A percentile compares a stretch with the other conserved stretches of the same genome.
These are phyloP conservation scores for Helminthosporium solani DNA, from an alignment of 2,329 filamentous ascomycete genomes.

Conservation along the genomic window DNA sequence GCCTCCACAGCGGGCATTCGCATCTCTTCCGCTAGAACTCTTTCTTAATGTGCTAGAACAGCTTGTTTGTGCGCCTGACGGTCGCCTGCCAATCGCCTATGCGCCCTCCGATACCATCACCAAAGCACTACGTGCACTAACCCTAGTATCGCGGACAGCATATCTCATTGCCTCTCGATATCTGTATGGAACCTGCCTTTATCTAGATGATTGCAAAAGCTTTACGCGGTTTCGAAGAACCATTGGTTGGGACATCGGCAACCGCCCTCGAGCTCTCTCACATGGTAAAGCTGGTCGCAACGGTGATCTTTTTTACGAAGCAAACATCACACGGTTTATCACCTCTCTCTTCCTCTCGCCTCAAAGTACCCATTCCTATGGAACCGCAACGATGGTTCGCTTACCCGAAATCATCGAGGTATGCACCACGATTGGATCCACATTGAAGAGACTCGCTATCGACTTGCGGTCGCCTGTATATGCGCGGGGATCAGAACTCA, in stretches of 20 bases:
- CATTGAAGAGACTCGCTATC: slow-evolving; percentile 25
- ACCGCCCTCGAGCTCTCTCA: slow-evolving; percentile 23
- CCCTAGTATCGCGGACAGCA: slow-evolving; percentile 21
- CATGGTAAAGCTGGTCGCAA: slow-evolving; percentile 23
- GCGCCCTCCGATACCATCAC: slow-evolving; percentile 19
- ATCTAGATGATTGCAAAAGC: slow-evolving; percentile 19
- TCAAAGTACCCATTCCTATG: slow-evolving; percentile 3
- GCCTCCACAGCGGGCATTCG: slow-evolving; percentile 22
- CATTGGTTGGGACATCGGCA: slow-evolving; percentile 19
- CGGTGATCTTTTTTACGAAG: slow-evolving; percentile 16
- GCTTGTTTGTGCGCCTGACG: slow-evolving; percentile 20
- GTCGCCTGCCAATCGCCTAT: slow-evolving; percentile 21
- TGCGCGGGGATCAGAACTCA: slow-evolving; percentile 12
- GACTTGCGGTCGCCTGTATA: slow-evolving; percentile 24
- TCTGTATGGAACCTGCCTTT: slow-evolving; percentile 29
- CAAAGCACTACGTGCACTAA: slow-evolving; percentile 26
- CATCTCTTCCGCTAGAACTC: slow-evolving; percentile 29
- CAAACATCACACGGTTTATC: slow-evolving; percentile 15
- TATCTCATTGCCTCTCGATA: slow-evolving; percentile 26
- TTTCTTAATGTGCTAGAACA: slow-evolving; percentile 31
- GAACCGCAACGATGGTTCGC: slow-evolving; percentile 13
- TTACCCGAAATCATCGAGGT: slow-evolving; percentile 29
- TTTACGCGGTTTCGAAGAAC: slow-evolving; percentile 26
- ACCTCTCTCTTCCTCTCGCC: slow-evolving; percentile 27
- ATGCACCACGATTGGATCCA: slow-evolving; percentile 15